Evolutionary conservation across 1,139 yeast species (phyloP), one percentile per base, ranked within the genome.

Genomic region (Wickerhamomyces sp.): DNA sequence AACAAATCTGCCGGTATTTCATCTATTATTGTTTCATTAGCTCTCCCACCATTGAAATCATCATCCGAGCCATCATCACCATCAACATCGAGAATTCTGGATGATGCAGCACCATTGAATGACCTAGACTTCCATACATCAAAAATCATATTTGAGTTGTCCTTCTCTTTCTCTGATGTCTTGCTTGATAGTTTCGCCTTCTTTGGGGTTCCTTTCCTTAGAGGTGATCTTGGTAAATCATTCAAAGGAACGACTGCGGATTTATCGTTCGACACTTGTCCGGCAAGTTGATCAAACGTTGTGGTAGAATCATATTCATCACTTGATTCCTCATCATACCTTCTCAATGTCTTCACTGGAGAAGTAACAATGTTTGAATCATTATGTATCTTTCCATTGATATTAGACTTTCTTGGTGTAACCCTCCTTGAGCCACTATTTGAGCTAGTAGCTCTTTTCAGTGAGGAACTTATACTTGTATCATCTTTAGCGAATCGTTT

Each of bases 181-280:
- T 18, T 18, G 23, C 23, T 18, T 18, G 23, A 18, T 18, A 18
- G 23, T 31, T 36, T 34, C 26, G 32, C 23, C n/a, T 27, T 31
- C 34, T 48, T 50, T 6, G 58, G 59, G 1, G 59, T 56, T 6
- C 59, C 61, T 33, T 50, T 50, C 30, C 59, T 46, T 45, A 56
- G 40, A 10, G 50, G 46, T 18, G 48, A 44, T 41, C 44, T 54
- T 5, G 56, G 51, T 2, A 55, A 47, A 34, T 48, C 57, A 18
- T 50, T 47, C 23, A 55, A 30, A 1, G 59, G 59, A 2, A 53
- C 43, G 23, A 44, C 49, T 11, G 52, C 33, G 0, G 55, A 45
- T 10, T 18, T 18, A 18, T 45, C 40, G 41, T 15, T 40, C 37
- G 34, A 38, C 39, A 31, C 40, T 18, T 18, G 36, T 38, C 34